Base-by-base conservation (phyloP, 2,329 filamentous ascomycete species). In the Amphichorda felina region DNA sequence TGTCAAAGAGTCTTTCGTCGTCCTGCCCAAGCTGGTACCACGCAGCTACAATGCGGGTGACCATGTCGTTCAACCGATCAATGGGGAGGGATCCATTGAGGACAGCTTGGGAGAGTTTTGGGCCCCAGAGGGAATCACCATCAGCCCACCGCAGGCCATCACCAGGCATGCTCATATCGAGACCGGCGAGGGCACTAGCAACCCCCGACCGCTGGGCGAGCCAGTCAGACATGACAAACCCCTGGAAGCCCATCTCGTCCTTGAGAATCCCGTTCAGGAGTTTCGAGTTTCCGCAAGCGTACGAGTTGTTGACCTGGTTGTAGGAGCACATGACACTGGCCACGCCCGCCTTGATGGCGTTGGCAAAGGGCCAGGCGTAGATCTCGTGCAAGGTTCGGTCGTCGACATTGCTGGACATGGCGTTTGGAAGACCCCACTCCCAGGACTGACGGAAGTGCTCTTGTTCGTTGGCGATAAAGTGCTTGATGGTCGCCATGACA, bases 11-110 rank as follows among this genome's bases (percentile, higher is more conserved):
- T 57, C 50, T 16, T 61, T 56, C 2, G 75, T 45, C 0, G 62
- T 67, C 42, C 67, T 63, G 35, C 75, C 74, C 26, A 17, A 79
- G 72, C 56, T 81, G 80, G 63, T 79, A 82, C 51, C 71, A 76
- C 28, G 76, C 65, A 5, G 78, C 68, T 74, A 82, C 79, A 51
- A 82, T 94, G 47, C 91, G 78, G 57, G 85, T 81, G 5, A 76
- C 84, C 80, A 94, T 94, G 51, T 96, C 91, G 46, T 95, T 88
- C 8, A 96, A 54, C 34, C 89, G 75, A 71, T 82, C 94, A 45
- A 82, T 75, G 1, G 89, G 85, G 22, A 96, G 64, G 1, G 87
- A 94, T 25, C 88, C 88, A 51, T 96, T 95, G 46, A 94, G 59
- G 5, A 95, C 78, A 2, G 84, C 84, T 33, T 94, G 64, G 2